Conservation (phyloP, 495 filamentous ascomycete genomes). For the Penicillium egyptiacum region DNA sequence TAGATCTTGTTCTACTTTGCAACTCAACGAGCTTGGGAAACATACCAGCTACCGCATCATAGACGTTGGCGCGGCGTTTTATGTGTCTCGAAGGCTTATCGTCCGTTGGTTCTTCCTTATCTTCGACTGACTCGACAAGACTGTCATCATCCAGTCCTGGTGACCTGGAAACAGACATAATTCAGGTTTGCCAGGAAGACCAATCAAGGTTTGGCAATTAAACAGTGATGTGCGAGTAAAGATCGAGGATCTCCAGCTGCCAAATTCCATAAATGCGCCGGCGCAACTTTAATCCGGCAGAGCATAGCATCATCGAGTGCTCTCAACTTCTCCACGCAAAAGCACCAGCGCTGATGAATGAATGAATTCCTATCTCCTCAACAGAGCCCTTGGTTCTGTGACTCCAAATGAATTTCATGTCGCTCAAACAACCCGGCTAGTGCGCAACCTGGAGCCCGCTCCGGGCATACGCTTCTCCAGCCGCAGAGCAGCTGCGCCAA, state of each 20-base stretch:
- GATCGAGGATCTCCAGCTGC: not conserved
- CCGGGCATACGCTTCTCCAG: conserved; percentile 68
- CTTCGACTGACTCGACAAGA: conserved; percentile 19
- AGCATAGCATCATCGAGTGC: conserved; percentile 16
- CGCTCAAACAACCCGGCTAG: conserved; percentile 59
- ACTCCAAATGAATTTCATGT: conserved; percentile 60
- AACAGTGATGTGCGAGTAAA: not conserved
- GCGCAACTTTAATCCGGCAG: conserved; percentile 28
- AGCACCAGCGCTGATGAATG: conserved; percentile 44
- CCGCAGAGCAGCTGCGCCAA: conserved; percentile 38
- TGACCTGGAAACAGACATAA: conserved; percentile 28
- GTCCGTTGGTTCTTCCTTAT: not conserved
- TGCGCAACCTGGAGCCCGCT: conserved; percentile 60
- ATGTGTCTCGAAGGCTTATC: conserved; percentile 13
- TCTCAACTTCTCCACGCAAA: not conserved
- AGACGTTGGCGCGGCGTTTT: conserved; percentile 56
- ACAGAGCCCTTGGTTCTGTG: conserved; percentile 65
- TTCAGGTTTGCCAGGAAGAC: conserved; percentile 7
- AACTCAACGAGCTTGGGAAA: not conserved
- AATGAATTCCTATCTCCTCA: conserved; percentile 80
- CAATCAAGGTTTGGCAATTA: conserved; percentile 4
- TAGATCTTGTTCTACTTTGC: no score
- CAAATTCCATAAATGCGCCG: conserved; percentile 23
- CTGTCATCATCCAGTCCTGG: conserved; percentile 25
- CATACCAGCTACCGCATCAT: conserved; percentile 78